phyloP scores from a whole-genome alignment of 1,284 basidiomycete genomes.

The Ustilago loliicola region DNA sequence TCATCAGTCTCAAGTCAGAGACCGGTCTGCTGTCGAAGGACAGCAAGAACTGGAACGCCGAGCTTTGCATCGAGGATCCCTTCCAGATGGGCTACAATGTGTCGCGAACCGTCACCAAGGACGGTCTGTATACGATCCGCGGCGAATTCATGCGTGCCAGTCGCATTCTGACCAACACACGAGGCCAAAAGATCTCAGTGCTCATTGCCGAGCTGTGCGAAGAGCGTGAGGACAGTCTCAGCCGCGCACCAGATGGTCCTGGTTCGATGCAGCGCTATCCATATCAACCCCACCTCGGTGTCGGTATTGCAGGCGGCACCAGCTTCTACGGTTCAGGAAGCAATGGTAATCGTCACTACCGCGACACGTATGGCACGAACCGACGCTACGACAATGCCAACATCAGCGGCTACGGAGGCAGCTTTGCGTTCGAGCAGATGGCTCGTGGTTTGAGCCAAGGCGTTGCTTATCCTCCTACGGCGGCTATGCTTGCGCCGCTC shows the following conservation, averaged over 20 bases:
- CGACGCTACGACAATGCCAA: conserved; percentile 46
- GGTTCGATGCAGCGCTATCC: conserved; percentile 37
- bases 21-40: conserved; percentile 87
- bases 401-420: conserved; percentile 58
- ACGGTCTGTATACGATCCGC: conserved; percentile 95
- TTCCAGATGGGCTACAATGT: conserved; percentile 97
- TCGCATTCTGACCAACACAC: conserved; percentile 72
- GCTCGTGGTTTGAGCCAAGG: conserved; percentile 62
- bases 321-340: conserved; percentile 27
- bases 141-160: conserved; percentile 98
- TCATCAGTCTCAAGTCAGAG: conserved; percentile 86
- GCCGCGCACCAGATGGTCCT: conserved; percentile 63
- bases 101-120: conserved; percentile 93
- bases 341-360: conserved; percentile 37
- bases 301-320: conserved; percentile 24
- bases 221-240: conserved; percentile 67
- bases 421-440: conserved; percentile 68
- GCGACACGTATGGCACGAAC: conserved; percentile 41
- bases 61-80: conserved; percentile 82
- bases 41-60: conserved; percentile 90
- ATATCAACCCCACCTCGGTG: conserved; percentile 23
- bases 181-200: conserved; percentile 54
- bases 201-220: conserved; percentile 67
- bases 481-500: conserved; percentile 66
- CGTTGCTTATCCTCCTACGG: conserved; percentile 60